These are phyloP conservation scores for Rosa persica DNA, from an alignment of 306 rosid species.

Conservation along the genomic window DNA sequence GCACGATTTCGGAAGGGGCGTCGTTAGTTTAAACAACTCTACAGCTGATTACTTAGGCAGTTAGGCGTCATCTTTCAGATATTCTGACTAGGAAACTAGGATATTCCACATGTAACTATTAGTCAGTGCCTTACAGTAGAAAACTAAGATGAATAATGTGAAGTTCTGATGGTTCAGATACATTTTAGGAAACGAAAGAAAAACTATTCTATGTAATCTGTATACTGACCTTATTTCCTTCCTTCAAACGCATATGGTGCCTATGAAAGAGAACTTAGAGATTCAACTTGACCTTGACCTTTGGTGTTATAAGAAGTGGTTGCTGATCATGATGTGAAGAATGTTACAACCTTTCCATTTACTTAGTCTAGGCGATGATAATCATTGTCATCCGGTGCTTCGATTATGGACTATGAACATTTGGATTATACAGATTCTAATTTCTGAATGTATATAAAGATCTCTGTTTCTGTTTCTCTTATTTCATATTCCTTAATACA, in stretches of 20 bases:
- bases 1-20: constrained; percentile 59
- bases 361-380: neutral
- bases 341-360: neutral
- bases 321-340: neutral
- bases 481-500: too few species aligned
- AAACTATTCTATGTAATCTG: neutral
- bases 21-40: neutral
- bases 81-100: neutral
- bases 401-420: neutral
- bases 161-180: neutral
- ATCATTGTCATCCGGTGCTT: too few species aligned
- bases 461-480: too few species aligned
- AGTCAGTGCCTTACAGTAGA: neutral
- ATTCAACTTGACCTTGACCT: neutral
- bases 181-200: neutral
- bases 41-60: neutral
- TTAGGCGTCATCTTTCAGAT: neutral
- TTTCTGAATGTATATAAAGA: too few species aligned
- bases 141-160: neutral
- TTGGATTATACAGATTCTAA: neutral
- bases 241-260: neutral
- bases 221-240: neutral
- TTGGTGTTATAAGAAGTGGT: neutral
- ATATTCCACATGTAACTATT: neutral
- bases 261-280: neutral